Conservation (phyloP, 495 filamentous ascomycete species). For the Aspergillus hancockii region DNA sequence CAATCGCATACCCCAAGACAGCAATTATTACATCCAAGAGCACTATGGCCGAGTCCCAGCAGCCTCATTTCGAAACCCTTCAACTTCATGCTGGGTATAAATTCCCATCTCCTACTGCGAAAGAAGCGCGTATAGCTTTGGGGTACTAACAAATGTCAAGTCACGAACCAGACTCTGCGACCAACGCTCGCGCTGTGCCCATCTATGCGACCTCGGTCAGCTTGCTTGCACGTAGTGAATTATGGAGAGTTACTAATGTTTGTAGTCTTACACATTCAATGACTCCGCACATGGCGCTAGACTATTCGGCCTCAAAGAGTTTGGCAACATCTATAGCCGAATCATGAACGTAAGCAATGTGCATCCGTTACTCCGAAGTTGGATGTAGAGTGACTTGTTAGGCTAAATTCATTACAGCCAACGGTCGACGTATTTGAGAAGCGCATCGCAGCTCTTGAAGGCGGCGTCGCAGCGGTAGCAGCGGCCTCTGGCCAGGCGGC, state of each 20-base stretch:
- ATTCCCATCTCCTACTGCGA: background rate
- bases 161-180: conserved; percentile 79
- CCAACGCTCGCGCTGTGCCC: conserved; percentile 89
- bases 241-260: background rate
- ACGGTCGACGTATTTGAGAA: conserved; percentile 99
- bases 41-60: conserved; percentile 35
- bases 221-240: conserved; percentile 1
- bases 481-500: conserved; percentile 90
- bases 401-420: conserved; percentile 53
- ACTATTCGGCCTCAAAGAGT: conserved; percentile 96
- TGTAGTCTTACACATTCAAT: conserved; percentile 88
- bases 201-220: conserved; percentile 92
- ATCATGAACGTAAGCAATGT: conserved; percentile 77
- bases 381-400: background rate
- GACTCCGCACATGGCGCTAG: conserved; percentile 95
- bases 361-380: background rate
- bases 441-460: conserved; percentile 92
- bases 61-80: conserved; percentile 79
- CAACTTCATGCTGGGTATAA: conserved; percentile 93
- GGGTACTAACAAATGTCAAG: conserved; percentile 37
- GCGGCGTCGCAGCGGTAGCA: conserved; percentile 87
- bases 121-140: background rate
- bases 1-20: too few species aligned
- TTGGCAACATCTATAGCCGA: conserved; percentile 97
- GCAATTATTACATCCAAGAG: background rate